Evolutionary conservation across 352 stramenopile genomes (phyloP).

Genomic region (Phytopythium litorale): DNA sequence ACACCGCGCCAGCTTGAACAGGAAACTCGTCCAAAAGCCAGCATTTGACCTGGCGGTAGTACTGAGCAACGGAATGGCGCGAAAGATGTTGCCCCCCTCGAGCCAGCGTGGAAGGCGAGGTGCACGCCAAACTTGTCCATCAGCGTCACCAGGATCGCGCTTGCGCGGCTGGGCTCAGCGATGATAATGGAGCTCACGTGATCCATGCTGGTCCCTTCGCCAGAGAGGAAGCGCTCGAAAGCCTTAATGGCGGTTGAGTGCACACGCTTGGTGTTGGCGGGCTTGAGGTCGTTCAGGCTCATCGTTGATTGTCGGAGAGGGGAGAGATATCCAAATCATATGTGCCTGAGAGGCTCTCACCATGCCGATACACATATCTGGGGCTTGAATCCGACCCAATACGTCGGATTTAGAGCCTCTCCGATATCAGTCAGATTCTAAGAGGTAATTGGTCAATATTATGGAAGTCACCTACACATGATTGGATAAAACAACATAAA

Average conservation of each 20-base stretch:
- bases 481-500: conserved; percentile 6
- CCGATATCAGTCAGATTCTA: neutral
- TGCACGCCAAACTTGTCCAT: conserved; percentile 19
- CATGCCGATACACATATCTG: conserved; percentile 7
- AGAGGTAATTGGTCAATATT: neutral
- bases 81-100: too few species aligned
- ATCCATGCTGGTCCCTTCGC: conserved; percentile 2
- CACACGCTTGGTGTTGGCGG: conserved; percentile 19
- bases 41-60: too few species aligned
- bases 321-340: conserved; percentile 6
- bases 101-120: too few species aligned
- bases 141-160: conserved; percentile 7
- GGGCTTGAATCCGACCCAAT: conserved; percentile 3
- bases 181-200: neutral
- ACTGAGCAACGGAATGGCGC: too few species aligned
- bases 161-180: conserved; percentile 2
- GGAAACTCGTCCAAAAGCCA: too few species aligned
- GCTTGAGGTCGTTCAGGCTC: conserved; percentile 14
- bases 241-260: conserved; percentile 6
- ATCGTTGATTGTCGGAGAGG: conserved; percentile 12
- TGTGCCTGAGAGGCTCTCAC: neutral
- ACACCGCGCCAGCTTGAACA: too few species aligned
- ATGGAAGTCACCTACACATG: neutral
- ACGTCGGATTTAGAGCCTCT: conserved; percentile 5
- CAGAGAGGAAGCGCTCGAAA: conserved; percentile 15